Conservation (phyloP, 2,329 filamentous ascomycete genomes). For the Venturia asperata region DNA sequence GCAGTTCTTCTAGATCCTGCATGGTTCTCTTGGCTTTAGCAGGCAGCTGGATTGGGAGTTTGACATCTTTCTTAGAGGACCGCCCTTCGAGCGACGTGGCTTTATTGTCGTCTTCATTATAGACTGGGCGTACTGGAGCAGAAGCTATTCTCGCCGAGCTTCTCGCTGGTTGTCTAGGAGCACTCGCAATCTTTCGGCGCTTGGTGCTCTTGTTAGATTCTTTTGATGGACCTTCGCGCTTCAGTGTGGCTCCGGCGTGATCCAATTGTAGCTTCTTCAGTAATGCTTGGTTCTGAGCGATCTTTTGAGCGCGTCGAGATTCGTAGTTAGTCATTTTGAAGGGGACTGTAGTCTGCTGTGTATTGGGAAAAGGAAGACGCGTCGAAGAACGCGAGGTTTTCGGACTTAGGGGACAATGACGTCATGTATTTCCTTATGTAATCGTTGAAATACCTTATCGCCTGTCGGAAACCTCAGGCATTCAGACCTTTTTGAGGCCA, state of each 20-base stretch:
- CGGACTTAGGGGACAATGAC: neutral
- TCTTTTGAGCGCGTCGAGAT: conserved; percentile 41
- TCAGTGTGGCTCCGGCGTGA: conserved; percentile 21
- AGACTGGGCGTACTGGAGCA: conserved; percentile 29
- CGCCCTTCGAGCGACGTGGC: neutral
- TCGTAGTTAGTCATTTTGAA: conserved; percentile 39
- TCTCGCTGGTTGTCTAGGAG: conserved; percentile 33
- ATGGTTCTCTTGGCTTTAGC: neutral
- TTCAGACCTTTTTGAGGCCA: too few species aligned
- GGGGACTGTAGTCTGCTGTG: neutral
- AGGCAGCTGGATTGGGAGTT: neutral
- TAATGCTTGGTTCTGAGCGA: conserved; percentile 44
- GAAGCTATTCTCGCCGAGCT: conserved; percentile 44
- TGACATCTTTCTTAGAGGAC: neutral
- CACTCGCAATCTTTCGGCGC: conserved; percentile 33
- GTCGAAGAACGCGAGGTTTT: neutral
- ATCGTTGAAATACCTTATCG: too few species aligned
- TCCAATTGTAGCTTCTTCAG: conserved; percentile 43
- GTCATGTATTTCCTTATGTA: conserved; percentile 19
- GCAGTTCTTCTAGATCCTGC: conserved; percentile 22
- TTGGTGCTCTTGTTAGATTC: conserved; percentile 28
- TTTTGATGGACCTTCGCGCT: neutral
- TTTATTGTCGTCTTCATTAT: conserved; percentile 35
- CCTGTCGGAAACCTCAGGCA: too few species aligned
- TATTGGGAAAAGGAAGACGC: neutral